Base-by-base conservation (phyloP, 106 monocot genomes). In the Dioscorea alata region DNA sequence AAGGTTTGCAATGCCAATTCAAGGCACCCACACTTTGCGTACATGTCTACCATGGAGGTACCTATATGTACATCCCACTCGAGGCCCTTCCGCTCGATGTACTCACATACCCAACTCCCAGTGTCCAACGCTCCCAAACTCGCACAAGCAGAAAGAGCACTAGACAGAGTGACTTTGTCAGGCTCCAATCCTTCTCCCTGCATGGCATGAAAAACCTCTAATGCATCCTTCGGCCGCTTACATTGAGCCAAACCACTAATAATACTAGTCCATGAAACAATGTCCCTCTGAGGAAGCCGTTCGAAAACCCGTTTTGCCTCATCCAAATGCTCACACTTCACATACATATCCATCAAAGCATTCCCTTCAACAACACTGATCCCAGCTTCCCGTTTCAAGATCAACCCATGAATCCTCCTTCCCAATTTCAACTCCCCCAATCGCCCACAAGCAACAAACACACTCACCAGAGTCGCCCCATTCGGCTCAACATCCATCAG, bases 131-230 rank as follows among this genome's bases (percentile, higher is more conserved):
- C 79, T 31, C 88, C 85, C 58, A 83, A 74, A 71, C 81, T 85
- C 15, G 86, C 82, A 65, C 94, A 90, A 66, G 94, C 88, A 1
- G 90, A 88, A 52, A 94, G 82, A 60, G 86, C 83, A 72, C 76
- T 81, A 23, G 88, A 62, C 13, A 93, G 71, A 23, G 73, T 69
- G 19, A 93, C 66, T 69, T 88, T 85, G 59, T 93, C 92, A 23
- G 87, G 79, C 61, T 83, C 76, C 33, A 93, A 16, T 12, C 81
- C 82, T 23, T 60, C 74, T 4, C 50, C 64, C 42, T 75, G 78
- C 89, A 85, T 85, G 23, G 50, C 71, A 73, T 72, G 59, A 52
- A 87, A 87, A 28, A 68, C 25, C 4, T 80, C 74, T 48, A 83
- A 23, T 22, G 87, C 87, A 63, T 87, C 83, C 71, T 68, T 82